Evolutionary conservation across 2,329 filamentous ascomycete genomes (phyloP), one percentile per base, ranked within the genome.

Genomic region (Colletotrichum melonis): DNA sequence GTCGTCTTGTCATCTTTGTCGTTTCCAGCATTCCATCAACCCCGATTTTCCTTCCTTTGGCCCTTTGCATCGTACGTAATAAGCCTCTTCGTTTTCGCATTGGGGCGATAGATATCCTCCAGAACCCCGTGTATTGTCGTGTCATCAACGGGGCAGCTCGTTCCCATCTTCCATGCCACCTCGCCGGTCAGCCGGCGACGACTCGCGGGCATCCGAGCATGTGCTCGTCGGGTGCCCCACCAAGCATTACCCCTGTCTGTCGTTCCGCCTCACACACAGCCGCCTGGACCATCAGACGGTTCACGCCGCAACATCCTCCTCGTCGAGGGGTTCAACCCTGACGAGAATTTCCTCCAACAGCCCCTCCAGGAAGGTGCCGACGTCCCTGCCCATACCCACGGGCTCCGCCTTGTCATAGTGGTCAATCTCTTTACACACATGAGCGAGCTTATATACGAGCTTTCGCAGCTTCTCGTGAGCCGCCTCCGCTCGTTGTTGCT

Each of bases 261-360:
- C 42, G 19, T 66, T 55, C n/a, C 42, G 49, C 56, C 56, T 73
- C 71, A 46, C 35, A 71, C 62, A 71, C 56, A 52, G 24, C 56
- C 46, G 67, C 49, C 67, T 65, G 22, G 60, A 35, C 60, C 56
- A 52, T 73, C 70, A 66, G 67, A 73, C 67, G 71, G 60, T 52
- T 71, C 62, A 73, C 62, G 67, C 71, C 67, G 60, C 71, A 71
- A 71, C 35, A 56, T 91, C 90, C n/a, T 91, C 90, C 77, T 95
- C 94, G 78, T 97, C 94, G 74, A 95, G 87, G 4, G 95, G 94
- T 84, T 98, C 96, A 16, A 98, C 94, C 69, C 97, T 86, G 46
- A 98, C 95, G 26, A 99, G 85, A 28, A 99, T 93, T 86, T 99
- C 97, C 82, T 99, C 97, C 42, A 99, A 85, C 75, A 98, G 90